phyloP scores from a whole-genome alignment of 139 green algal genomes.

The Micromonas commoda region DNA sequence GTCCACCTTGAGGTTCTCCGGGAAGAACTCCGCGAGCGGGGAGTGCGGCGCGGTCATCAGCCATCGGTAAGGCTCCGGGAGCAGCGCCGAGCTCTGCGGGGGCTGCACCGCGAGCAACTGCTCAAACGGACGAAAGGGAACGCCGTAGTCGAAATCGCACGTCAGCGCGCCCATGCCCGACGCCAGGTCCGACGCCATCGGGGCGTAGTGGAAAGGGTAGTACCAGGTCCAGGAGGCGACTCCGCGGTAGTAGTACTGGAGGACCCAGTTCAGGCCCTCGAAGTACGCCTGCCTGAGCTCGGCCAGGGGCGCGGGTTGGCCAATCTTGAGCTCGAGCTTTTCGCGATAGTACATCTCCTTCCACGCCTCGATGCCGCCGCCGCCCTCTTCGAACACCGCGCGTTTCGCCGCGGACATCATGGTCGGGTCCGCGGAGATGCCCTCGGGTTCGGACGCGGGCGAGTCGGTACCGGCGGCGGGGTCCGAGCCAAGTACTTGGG shows the following conservation, averaged over 20 bases:
- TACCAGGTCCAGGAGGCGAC: conserved; percentile 89
- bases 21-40: conserved; percentile 84
- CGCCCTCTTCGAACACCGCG: background rate
- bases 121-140: conserved; percentile 78
- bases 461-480: background rate
- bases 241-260: conserved; percentile 91
- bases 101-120: conserved; percentile 88
- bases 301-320: background rate
- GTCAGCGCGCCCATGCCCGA: conserved; percentile 16
- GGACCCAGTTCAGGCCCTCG: conserved; percentile 80
- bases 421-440: background rate
- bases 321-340: conserved; percentile 58
- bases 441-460: background rate
- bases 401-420: conserved; percentile 55
- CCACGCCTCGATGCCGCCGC: conserved; percentile 53
- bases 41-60: conserved; percentile 71
- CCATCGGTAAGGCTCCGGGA: conserved; percentile 64
- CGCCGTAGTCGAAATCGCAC: conserved; percentile 57
- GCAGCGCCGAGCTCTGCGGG: conserved; percentile 50
- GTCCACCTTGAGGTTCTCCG: conserved; percentile 67
- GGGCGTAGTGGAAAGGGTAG: conserved; percentile 88
- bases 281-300: conserved; percentile 51
- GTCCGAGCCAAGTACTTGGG: background rate
- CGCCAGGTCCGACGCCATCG: conserved; percentile 67
- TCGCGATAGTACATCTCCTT: conserved; percentile 78